Conservation (phyloP, 2,329 filamentous ascomycete genomes). For the Aureobasidium sp. region DNA sequence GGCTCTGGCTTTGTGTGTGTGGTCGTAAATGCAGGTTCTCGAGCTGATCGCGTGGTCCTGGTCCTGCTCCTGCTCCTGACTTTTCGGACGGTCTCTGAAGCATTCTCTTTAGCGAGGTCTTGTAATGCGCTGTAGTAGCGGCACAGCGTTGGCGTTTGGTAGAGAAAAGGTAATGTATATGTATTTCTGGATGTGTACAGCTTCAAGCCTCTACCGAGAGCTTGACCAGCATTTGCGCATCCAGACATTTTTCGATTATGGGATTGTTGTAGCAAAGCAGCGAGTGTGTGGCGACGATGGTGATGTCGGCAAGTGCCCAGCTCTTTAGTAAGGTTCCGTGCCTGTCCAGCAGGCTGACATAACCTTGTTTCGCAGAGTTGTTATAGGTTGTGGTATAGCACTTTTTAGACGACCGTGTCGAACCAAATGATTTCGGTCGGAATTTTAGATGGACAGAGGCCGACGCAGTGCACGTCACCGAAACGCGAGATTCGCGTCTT, state of each 20-base stretch:
- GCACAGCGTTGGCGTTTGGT: constrained; percentile 3
- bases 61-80: too few species aligned
- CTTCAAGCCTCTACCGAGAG: constrained; percentile 3
- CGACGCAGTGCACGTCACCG: background rate
- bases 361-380: background rate
- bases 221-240: constrained; percentile 9
- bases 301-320: too few species aligned
- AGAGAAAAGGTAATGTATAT: background rate
- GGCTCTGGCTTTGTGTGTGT: background rate
- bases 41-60: background rate
- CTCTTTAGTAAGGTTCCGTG: background rate
- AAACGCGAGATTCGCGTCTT: constrained; percentile 9
- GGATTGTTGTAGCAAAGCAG: background rate
- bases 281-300: background rate
- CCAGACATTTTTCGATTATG: constrained; percentile 1
- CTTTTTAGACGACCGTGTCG: background rate
- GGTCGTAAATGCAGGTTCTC: background rate
- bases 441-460: background rate
- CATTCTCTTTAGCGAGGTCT: constrained; percentile 5
- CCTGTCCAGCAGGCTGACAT: background rate
- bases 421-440: background rate
- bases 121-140: constrained; percentile 12
- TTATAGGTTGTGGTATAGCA: background rate
- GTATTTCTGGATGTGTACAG: background rate
- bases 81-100: background rate